phyloP scores from a whole-genome alignment of 1,284 basidiomycete genomes.

The Athelia psychrophila region DNA sequence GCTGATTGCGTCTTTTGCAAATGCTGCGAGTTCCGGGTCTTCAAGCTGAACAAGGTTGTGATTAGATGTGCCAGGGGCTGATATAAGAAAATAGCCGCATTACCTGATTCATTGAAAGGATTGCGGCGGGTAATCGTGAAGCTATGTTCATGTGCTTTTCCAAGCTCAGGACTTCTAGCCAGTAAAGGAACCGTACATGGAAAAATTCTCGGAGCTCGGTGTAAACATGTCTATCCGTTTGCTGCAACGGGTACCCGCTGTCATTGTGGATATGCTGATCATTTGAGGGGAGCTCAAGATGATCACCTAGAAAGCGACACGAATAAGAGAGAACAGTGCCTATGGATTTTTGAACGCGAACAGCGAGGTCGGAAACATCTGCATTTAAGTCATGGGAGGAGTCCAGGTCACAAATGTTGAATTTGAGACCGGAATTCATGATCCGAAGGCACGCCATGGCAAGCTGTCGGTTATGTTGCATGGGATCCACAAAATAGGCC shows the following conservation, averaged over 20 bases:
- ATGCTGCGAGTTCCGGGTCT: slow-evolving; percentile 1
- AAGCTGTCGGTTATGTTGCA: slow-evolving; percentile 6
- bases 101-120: neutral
- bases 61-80: neutral
- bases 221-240: neutral
- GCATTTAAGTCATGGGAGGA: neutral
- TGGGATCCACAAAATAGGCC: slow-evolving; percentile 6
- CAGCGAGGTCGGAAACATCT: neutral
- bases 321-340: neutral
- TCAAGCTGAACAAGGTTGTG: neutral
- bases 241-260: neutral
- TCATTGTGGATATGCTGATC: neutral
- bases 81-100: neutral
- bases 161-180: neutral
- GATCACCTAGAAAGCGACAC: neutral
- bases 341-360: neutral
- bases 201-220: neutral
- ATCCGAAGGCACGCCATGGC: slow-evolving; percentile 4
- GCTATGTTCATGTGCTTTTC: neutral
- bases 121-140: neutral
- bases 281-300: neutral
- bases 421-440: slow-evolving; percentile 19
- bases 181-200: neutral
- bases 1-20: slow-evolving; percentile 9
- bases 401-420: slow-evolving; percentile 27